Evolutionary conservation across 2,329 filamentous ascomycete species (phyloP).

Genomic region (Talaromyces rugulosus): DNA sequence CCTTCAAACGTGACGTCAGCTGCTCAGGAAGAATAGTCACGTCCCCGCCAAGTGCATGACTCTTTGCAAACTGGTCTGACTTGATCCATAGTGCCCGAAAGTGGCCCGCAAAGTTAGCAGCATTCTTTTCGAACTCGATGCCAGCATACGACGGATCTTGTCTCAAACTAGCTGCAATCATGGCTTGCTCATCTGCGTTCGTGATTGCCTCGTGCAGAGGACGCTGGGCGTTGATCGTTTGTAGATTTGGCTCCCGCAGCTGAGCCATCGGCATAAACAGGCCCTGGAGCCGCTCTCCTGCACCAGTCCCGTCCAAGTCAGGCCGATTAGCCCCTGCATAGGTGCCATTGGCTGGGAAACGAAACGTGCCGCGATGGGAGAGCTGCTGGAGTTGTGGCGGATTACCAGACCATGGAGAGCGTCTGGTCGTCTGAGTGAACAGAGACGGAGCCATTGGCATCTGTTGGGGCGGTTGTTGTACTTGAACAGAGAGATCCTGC

Average conservation of each 20-base stretch:
- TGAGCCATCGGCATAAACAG: not conserved
- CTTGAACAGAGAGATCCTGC: not conserved
- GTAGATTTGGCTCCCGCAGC: not conserved
- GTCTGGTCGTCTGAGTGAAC: not conserved
- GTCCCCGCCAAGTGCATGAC: not conserved
- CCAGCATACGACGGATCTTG: not conserved
- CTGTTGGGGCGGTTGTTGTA: not conserved
- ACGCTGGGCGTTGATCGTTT: not conserved
- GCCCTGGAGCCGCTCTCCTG: not conserved
- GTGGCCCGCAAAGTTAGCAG: not conserved
- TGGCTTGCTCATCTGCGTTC: not conserved
- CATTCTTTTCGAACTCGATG: conserved; percentile 5
- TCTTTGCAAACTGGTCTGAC: conserved; percentile 14
- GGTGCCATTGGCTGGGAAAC: not conserved
- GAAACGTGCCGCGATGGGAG: not conserved
- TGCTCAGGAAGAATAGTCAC: not conserved
- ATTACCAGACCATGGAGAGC: not conserved
- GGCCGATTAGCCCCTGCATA: not conserved
- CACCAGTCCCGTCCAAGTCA: not conserved
- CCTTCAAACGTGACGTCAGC: not conserved
- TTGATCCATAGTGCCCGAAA: conserved; percentile 17
- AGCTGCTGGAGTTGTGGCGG: not conserved
- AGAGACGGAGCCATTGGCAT: not conserved
- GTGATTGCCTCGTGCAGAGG: not conserved
- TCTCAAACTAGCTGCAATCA: not conserved